Base-by-base conservation (phyloP, 345 rosid species). In the Gossypium thurberi region DNA sequence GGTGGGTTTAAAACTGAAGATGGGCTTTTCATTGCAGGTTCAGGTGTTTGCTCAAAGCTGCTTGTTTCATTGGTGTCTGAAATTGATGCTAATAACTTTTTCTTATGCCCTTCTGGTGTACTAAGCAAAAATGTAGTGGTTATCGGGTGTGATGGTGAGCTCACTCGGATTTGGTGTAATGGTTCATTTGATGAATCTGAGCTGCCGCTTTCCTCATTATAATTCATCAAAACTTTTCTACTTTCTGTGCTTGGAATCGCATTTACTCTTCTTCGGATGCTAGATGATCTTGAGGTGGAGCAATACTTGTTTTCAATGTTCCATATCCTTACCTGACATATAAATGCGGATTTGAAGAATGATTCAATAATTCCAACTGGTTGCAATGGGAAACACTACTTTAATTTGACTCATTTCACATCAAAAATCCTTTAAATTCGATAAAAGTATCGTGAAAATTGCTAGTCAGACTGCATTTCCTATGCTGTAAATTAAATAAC, bases 1-100 rank as follows among this genome's bases (percentile, higher is more conserved):
- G 94, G 99, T 48, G 93, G 96, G 60, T 84, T 89, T 81, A 92
- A 71, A 13, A 95, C 97, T 48, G 98, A 95, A 56, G 91, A 85
- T 46, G 99, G 99, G 78, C 97, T 91, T 52, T 80, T 64, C 77
- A 66, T 25, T 13, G 80, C 44, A 7, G 85, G 77, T 84, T 91
- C 89, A 58, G 91, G 97, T 28, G 94, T 84, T 72, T 62, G 83
- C 69, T 84, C 86, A 48, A 82, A 82, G 69, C 6, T 20, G 69
- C 6, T 56, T 56, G 25, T 20, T 79, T 75, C 84, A 50, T 65
- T 78, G 75, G 74, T 46, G 77, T 82, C 85, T 47, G 69, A 78
- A 69, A 37, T 59, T 15, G 72, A 57, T 28, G 79, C 70, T 33
- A 77, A 65, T 14, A 50, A n/a, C 7, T 47, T 87, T 56, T 46